phyloP scores from a whole-genome alignment of 192 early-diverging fungal species.

The Pecoramyces ruminantium region DNA sequence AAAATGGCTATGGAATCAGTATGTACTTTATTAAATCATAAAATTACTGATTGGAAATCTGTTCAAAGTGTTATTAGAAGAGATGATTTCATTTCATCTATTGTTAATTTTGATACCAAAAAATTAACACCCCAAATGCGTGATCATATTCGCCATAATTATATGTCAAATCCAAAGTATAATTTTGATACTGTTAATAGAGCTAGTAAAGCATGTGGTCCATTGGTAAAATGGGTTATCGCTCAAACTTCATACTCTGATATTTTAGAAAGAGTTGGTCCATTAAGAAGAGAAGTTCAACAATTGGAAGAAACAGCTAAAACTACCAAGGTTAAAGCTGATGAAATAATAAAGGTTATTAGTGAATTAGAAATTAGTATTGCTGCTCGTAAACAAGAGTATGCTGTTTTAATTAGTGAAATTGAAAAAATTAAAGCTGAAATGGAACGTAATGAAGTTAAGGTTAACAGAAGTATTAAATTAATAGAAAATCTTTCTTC shows the following conservation, averaged over 20 bases:
- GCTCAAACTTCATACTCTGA: conserved; percentile 88
- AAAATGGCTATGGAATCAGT: conserved; percentile 96
- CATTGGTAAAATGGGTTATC: conserved; percentile 91
- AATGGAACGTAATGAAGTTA: conserved; percentile 81
- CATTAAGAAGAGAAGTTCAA: conserved; percentile 80
- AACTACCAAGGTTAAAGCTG: conserved; percentile 49
- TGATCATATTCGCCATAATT: conserved; percentile 61
- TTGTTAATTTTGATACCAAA: conserved; percentile 91
- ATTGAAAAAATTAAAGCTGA: conserved; percentile 75
- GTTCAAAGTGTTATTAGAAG: conserved; percentile 76
- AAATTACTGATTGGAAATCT: conserved; percentile 74
- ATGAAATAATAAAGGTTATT: conserved; percentile 61
- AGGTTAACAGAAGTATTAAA: conserved; percentile 78
- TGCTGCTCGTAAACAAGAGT: conserved; percentile 88
- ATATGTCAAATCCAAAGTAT: conserved; percentile 67
- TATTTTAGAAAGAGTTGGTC: conserved; percentile 88
- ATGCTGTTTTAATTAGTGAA: conserved; percentile 87
- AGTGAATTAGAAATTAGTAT: conserved; percentile 72
- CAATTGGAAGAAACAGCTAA: conserved; percentile 64
- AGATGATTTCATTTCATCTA: conserved; percentile 94
- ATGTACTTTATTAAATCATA: conserved; percentile 80
- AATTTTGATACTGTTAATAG: conserved; percentile 93
- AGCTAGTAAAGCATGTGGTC: conserved; percentile 96
- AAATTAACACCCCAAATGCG: conserved; percentile 60
- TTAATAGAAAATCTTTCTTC: conserved; percentile 77